These are phyloP conservation scores for Tylopilus cervinicoccineus DNA, from an alignment of 768 basidiomycete genomes.

Conservation along the genomic window DNA sequence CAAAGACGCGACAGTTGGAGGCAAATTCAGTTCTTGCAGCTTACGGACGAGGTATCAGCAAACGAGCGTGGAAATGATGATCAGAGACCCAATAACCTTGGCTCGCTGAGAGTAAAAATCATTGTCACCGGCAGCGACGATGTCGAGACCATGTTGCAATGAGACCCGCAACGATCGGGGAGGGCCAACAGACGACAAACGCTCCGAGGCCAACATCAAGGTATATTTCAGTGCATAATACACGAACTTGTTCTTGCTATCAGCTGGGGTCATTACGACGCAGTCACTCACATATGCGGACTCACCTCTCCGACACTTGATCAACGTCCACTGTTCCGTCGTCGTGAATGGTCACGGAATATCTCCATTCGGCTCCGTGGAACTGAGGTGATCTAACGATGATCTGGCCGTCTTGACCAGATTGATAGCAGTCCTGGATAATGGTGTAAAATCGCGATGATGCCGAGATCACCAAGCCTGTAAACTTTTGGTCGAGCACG, in stretches of 20 bases:
- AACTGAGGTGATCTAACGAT: conserved; percentile 91
- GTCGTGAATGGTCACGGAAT: conserved; percentile 45
- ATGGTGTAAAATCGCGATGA: conserved; percentile 92
- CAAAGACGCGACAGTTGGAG: conserved; percentile 62
- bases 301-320: conserved; percentile 22
- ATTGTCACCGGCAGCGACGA: conserved; percentile 88
- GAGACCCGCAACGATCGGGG: conserved; percentile 39
- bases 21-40: conserved; percentile 61
- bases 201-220: conserved; percentile 62
- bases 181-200: conserved; percentile 27
- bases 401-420: conserved; percentile 42
- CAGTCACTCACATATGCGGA: neutral
- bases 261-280: conserved; percentile 11
- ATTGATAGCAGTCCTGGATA: conserved; percentile 38
- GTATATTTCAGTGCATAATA: conserved; percentile 83
- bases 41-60: conserved; percentile 27
- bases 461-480: conserved; percentile 87
- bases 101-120: conserved; percentile 96
- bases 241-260: conserved; percentile 86
- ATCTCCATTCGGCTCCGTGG: conserved; percentile 71
- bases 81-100: conserved; percentile 45
- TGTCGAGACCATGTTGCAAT: conserved; percentile 58
- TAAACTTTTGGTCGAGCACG: conserved; percentile 83
- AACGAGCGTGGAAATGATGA: neutral
- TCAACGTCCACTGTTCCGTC: conserved; percentile 23